Base-by-base conservation (phyloP, 148 eudicot species). In the Dysphania ambrosioides region DNA sequence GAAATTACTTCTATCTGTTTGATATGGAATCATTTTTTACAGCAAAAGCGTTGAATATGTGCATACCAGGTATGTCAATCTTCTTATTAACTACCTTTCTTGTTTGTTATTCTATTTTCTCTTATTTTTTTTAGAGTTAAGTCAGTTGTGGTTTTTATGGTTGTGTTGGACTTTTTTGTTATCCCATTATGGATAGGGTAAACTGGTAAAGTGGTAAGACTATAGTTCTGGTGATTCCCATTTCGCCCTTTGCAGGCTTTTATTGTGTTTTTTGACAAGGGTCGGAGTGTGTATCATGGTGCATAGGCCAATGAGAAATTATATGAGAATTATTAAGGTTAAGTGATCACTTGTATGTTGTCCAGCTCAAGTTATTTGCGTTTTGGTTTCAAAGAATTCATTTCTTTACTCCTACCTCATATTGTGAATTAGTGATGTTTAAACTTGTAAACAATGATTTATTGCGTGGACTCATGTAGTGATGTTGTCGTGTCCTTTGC, bases 11-110 rank as follows among this genome's bases (percentile, higher is more conserved):
- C 79, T 96, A 96, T 85, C 77, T 96, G 80, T 96, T 96, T 49
- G 99, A 92, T 79, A 96, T 96, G 99, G 99, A 96, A 85, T 95
- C 99, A 4, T 92, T 95, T 74, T 95, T 95, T 77, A 92, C 99
- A 11, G 99, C 99, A 7, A 95, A 96, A 85, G 99, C 99, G 26
- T 78, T 96, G 77, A 96, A 92, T 81, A 92, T 95, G 97, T 96
- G 99, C 79, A 96, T 96, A 69, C 99, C 99, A 75, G 99, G 99
- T 95, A 90, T 62, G 83, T 66, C 38, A 44, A 11, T 8, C 32
- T 66, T 49, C 38, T 18, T 40, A 36, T 59, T 65, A 4, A 24
- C 63, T 49, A 60, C 34, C 34, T 56, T 13, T 56, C 53, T 9
- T 34, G 0, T 19, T 62, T 41, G 24, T 27, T 31, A 23, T 72